These are phyloP conservation scores for Ceratocystis ficicola DNA, from an alignment of 2,329 filamentous ascomycete genomes.

Conservation along the genomic window DNA sequence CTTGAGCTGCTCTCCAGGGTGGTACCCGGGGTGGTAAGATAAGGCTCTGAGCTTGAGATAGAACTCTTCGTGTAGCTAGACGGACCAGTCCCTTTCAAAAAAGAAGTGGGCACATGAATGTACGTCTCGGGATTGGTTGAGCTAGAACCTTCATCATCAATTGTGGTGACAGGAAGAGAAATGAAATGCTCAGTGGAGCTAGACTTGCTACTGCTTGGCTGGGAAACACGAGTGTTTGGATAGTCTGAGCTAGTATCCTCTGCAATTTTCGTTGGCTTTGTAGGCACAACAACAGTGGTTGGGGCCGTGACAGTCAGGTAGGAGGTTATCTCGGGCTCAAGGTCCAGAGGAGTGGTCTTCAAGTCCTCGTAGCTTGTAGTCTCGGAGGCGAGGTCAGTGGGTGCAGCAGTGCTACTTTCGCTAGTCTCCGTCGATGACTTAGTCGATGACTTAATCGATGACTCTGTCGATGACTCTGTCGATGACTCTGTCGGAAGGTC, in stretches of 20 bases:
- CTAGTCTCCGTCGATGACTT: not conserved
- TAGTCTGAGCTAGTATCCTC: not conserved
- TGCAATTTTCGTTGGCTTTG: not conserved
- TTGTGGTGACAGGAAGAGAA: not conserved
- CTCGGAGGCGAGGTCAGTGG: not conserved
- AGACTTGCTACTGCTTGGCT: not conserved
- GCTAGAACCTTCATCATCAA: not conserved
- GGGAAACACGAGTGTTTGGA: not conserved
- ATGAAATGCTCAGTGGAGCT: not conserved
- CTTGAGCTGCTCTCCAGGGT: not conserved
- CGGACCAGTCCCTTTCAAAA: not conserved
- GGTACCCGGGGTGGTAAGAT: not conserved
- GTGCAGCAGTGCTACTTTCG: not conserved
- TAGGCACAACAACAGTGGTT: conserved; percentile 25
- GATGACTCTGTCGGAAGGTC: not conserved
- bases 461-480: not conserved
- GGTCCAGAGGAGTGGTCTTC: not conserved
- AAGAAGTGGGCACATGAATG: not conserved
- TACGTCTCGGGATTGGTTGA: not conserved
- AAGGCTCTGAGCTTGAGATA: not conserved
- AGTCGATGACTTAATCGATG: not conserved
- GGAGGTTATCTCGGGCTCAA: conserved; percentile 4
- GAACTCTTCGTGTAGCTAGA: not conserved
- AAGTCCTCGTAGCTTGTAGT: not conserved
- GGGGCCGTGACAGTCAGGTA: conserved; percentile 25